Percentiles rank a stretch among this genome's conserved stretches.
Conservation (phyloP, 495 filamentous ascomycete species). For the Xylaria castorea region DNA sequence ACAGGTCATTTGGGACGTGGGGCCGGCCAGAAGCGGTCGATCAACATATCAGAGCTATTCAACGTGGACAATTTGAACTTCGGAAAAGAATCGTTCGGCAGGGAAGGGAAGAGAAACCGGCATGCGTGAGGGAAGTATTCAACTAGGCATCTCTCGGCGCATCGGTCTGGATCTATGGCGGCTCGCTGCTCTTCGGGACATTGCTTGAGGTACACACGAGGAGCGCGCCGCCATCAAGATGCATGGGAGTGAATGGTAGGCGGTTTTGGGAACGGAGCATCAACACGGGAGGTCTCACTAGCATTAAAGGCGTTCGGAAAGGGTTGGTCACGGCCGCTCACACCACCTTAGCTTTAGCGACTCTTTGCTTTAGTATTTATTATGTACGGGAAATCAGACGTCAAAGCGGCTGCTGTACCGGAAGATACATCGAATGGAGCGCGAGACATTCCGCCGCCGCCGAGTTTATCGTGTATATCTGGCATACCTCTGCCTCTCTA, state of each 20-base stretch:
- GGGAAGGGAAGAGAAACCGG: slow-evolving; percentile 73
- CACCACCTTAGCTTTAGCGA: slow-evolving; percentile 15
- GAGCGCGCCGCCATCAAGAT: slow-evolving; percentile 14
- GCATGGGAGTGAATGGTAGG: slow-evolving; percentile 17
- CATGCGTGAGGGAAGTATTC: slow-evolving; percentile 57
- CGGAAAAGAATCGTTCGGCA: slow-evolving; percentile 69
- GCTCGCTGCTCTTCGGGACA: slow-evolving; percentile 20
- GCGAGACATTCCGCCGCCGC: neutral
- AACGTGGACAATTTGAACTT: slow-evolving; percentile 73
- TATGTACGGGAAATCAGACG: slow-evolving; percentile 7
- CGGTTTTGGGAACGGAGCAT: slow-evolving; percentile 21
- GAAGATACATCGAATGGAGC: neutral
- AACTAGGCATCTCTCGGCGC: slow-evolving; percentile 23
- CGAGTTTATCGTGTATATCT: slow-evolving; percentile 3
- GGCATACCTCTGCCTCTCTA: neutral
- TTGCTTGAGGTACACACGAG: slow-evolving; percentile 8
- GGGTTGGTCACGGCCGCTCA: slow-evolving; percentile 16
- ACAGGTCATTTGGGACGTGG: slow-evolving; percentile 55
- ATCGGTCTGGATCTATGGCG: slow-evolving; percentile 19
- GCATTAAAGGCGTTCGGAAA: slow-evolving; percentile 28
- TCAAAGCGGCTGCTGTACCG: slow-evolving; percentile 8
- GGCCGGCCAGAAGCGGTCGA: slow-evolving; percentile 79
- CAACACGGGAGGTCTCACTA: slow-evolving; percentile 9
- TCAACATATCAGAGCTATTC: slow-evolving; percentile 81
- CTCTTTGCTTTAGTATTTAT: slow-evolving; percentile 23